Conservation (phyloP, 768 basidiomycete species). For the Crassisporium funariophilum region DNA sequence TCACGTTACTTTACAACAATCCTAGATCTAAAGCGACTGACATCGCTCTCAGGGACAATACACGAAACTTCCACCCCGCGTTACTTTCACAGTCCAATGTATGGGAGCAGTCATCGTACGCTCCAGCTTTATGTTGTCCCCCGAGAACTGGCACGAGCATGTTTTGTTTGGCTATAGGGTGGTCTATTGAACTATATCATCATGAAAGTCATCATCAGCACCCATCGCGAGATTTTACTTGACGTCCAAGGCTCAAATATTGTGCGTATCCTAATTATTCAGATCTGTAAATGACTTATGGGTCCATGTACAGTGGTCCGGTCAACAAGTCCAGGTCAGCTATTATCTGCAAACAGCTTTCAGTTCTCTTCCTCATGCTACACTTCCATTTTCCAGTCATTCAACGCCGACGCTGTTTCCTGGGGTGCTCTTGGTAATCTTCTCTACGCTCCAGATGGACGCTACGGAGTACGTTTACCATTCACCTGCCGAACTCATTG, state of each 20-base stretch:
- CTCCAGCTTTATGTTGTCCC: neutral
- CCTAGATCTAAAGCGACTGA: neutral
- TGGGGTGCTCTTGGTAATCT: conserved; percentile 59
- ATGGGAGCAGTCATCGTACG: conserved; percentile 57
- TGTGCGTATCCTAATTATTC: conserved; percentile 29
- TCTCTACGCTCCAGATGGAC: conserved; percentile 46
- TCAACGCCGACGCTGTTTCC: conserved; percentile 52
- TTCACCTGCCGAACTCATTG: conserved; percentile 15
- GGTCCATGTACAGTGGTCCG: conserved; percentile 47
- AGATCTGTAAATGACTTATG: neutral
- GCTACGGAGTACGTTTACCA: conserved; percentile 47
- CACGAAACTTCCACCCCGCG: conserved; percentile 65
- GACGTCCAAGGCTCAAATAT: conserved; percentile 56
- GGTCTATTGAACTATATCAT: conserved; percentile 49
- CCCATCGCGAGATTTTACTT: conserved; percentile 49
- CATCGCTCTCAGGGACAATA: conserved; percentile 34
- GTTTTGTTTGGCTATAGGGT: conserved; percentile 22
- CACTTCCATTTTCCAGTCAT: conserved; percentile 23
- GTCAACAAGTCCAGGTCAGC: conserved; percentile 39
- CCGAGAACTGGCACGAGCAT: neutral
- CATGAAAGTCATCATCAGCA: conserved; percentile 56
- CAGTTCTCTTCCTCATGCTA: neutral
- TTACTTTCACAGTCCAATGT: conserved; percentile 61
- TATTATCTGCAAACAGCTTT: neutral
- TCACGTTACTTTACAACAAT: conserved; percentile 22